These are phyloP conservation scores for Centaurea solstitialis DNA, from an alignment of 129 eudicot species.

Conservation along the genomic window DNA sequence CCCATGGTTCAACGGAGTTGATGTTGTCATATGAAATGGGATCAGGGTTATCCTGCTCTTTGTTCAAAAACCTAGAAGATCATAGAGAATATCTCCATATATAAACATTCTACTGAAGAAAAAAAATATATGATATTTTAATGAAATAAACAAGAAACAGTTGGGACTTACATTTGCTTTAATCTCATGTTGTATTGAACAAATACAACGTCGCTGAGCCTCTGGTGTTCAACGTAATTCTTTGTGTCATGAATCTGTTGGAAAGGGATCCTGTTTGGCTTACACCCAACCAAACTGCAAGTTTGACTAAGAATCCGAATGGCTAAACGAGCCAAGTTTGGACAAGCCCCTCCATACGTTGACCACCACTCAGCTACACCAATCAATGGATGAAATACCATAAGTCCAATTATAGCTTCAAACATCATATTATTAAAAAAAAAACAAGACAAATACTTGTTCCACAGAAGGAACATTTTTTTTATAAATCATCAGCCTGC, in stretches of 20 bases:
- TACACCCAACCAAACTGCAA: slow-evolving; percentile 71
- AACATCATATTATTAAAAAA: background rate
- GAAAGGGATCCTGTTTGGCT: slow-evolving; percentile 45
- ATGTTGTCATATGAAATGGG: slow-evolving; percentile 61
- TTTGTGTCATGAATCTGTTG: slow-evolving; percentile 65
- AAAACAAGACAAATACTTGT: background rate
- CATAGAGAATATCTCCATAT: background rate
- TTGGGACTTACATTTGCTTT: slow-evolving; percentile 69
- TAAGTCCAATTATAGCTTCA: slow-evolving; percentile 14
- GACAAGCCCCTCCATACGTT: slow-evolving; percentile 94
- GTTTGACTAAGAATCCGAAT: slow-evolving; percentile 89
- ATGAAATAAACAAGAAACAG: background rate
- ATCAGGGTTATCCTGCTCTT: slow-evolving; percentile 57
- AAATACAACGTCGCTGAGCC: slow-evolving; percentile 76
- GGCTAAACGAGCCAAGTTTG: slow-evolving; percentile 81
- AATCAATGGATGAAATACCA: slow-evolving; percentile 15
- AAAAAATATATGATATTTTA: background rate
- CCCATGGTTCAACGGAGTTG: slow-evolving; percentile 60
- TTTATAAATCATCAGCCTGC: background rate
- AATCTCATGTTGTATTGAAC: slow-evolving; percentile 80
- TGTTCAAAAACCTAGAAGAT: slow-evolving; percentile 51
- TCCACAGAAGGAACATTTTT: background rate
- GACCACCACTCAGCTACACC: slow-evolving; percentile 95
- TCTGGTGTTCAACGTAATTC: slow-evolving; percentile 76
- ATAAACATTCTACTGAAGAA: background rate